Conservation (phyloP, 148 eudicot species). For the Chenopodium suecicum region DNA sequence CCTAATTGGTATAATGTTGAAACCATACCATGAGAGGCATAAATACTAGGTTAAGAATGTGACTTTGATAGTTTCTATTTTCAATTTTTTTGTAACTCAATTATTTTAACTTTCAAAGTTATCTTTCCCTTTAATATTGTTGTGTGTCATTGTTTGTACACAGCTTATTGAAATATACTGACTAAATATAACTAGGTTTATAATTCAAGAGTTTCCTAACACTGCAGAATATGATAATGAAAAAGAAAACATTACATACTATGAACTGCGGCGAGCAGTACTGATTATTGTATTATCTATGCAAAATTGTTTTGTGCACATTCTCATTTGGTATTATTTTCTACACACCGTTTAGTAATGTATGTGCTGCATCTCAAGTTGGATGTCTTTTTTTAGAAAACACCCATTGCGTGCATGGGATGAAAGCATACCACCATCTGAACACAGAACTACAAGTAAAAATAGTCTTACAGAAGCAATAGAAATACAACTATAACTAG, state of each 20-base stretch:
- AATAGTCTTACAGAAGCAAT: too few relatives aligned
- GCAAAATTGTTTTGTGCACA: neutral
- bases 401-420: too few relatives aligned
- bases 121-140: neutral
- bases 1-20: neutral
- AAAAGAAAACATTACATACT: neutral
- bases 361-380: too few relatives aligned
- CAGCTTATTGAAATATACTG: neutral
- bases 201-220: too few relatives aligned
- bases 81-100: neutral
- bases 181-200: too few relatives aligned
- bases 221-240: neutral
- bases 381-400: too few relatives aligned
- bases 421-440: too few relatives aligned
- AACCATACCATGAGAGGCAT: neutral
- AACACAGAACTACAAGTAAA: too few relatives aligned
- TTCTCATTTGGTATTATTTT: too few relatives aligned
- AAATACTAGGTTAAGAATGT: conserved; percentile 1
- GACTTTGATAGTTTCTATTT: neutral
- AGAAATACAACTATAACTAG: too few relatives aligned
- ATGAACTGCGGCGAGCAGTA: neutral
- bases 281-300: neutral
- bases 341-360: neutral
- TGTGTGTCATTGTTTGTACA: neutral
- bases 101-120: neutral